Base-by-base conservation (phyloP, 768 basidiomycete species). In the Podaxis sp. region DNA sequence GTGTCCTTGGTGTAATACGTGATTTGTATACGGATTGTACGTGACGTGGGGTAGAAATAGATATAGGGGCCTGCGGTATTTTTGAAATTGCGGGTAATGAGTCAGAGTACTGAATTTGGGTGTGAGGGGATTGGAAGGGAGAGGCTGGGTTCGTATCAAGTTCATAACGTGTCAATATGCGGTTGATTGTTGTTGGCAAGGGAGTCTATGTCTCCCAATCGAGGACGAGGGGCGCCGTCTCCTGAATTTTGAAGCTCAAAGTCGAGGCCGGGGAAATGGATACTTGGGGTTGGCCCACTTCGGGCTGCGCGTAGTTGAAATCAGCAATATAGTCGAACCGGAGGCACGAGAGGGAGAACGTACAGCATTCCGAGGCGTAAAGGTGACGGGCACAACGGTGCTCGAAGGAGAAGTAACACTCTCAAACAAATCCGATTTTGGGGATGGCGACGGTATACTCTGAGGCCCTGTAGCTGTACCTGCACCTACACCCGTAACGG, bases 151-250 rank as follows among this genome's bases (percentile, higher is more conserved):
- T 17, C 44, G 44, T n/a, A 17, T 20, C 44, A 17, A 46, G 44
- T 46, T 33, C 44, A 20, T 46, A n/a, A 46, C 30, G 15, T 17
- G 44, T 46, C 44, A 46, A n/a, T 46, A 46, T 46, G 15, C 20
- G 3, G 10, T 46, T 46, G 20, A 17, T 20, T 17, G 44, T 46
- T 20, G 44, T 46, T 6, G 44, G 20, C n/a, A 17, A 46, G 49
- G 24, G 0, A 7, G 49, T 28, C 53, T 55, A 62, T 36, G 53
- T 15, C 28, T 57, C 64, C 66, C 66, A 66, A 28, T 56, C 57
- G 11, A 66, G 59, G 60, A 68, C 67, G 28, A 75, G 56, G 26
- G 73, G 71, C 4, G 66, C 67, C 28, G 68, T 63, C 49, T 71
- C 67, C 17, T 66, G 61, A n/a, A 72, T 60, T 52, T 55, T 65